Conservation (phyloP, 345 rosid genomes). For the Nasturtium officinale region DNA sequence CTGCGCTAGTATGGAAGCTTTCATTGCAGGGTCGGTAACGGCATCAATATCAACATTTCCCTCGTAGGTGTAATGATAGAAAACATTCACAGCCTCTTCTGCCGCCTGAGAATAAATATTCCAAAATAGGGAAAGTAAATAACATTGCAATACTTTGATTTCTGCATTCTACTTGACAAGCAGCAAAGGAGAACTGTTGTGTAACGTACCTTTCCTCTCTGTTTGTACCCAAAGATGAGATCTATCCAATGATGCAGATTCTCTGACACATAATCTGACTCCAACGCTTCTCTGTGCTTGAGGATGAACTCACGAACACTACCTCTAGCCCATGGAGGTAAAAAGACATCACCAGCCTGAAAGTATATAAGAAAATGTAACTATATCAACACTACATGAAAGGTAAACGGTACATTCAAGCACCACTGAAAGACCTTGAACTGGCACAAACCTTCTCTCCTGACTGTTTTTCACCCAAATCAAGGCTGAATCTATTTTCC, state of each 20-base stretch:
- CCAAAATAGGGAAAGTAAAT: conserved; percentile 24
- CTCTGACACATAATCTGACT: conserved; percentile 93
- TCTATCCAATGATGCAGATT: conserved; percentile 99
- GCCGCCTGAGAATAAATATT: conserved; percentile 69
- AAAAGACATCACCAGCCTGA: conserved; percentile 85
- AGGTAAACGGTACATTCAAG: conserved; percentile 13
- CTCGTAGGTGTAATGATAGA: conserved; percentile 99
- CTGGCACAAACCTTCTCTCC: conserved; percentile 87
- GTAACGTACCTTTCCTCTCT: conserved; percentile 89
- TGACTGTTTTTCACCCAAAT: conserved; percentile 96
- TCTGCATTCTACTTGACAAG: conserved; percentile 25
- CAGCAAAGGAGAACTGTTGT: conserved; percentile 17
- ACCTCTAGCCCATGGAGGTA: conserved; percentile 99
- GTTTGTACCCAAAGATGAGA: conserved; percentile 96
- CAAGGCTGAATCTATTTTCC: conserved; percentile 79
- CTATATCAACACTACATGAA: conserved; percentile 6
- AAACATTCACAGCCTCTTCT: conserved; percentile 98
- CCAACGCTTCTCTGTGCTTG: conserved; percentile 95
- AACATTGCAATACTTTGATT: conserved; percentile 28
- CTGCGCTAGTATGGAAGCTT: conserved; percentile 98
- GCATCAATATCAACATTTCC: conserved; percentile 99
- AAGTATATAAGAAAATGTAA: conserved; percentile 12
- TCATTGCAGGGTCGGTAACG: conserved; percentile 97
- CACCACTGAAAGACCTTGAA: conserved; percentile 25
- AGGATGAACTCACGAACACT: conserved; percentile 87